Conservation (phyloP, 1,284 basidiomycete genomes). For the Binderoboletus segoi region DNA sequence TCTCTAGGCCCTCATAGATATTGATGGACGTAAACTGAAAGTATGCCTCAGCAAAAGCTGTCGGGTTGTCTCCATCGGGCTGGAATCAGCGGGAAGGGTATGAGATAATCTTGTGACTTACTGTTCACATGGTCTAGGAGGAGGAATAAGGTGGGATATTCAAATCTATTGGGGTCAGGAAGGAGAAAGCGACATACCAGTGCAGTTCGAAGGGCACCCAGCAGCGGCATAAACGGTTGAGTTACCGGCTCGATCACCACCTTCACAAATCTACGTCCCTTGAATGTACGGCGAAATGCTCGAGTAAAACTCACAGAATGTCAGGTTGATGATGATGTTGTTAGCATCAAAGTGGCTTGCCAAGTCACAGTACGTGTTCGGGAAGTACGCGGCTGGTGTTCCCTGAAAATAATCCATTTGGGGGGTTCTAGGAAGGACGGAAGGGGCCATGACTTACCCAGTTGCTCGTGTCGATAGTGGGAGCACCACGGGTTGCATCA, state of each 20-base stretch:
- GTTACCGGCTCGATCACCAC: slow-evolving; percentile 47
- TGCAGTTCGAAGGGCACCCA: slow-evolving; percentile 39
- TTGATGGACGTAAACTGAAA: slow-evolving; percentile 50
- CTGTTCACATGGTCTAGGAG: slow-evolving; percentile 33
- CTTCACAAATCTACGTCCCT: slow-evolving; percentile 18
- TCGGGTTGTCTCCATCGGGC: slow-evolving; percentile 41
- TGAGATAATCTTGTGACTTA: slow-evolving; percentile 21
- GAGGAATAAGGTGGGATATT: not conserved
- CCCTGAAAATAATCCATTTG: slow-evolving; percentile 35
- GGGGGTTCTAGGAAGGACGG: not conserved
- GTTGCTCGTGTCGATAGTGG: slow-evolving; percentile 29
- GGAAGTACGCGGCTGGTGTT: slow-evolving; percentile 42
- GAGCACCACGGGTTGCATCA: slow-evolving; percentile 31
- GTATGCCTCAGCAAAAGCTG: slow-evolving; percentile 53
- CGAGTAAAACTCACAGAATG: slow-evolving; percentile 35
- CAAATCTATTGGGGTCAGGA: not conserved
- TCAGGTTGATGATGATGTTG: slow-evolving; percentile 46
- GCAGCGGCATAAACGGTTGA: slow-evolving; percentile 31
- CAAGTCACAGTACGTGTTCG: slow-evolving; percentile 40
- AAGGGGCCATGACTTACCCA: slow-evolving; percentile 34
- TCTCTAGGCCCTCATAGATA: slow-evolving; percentile 41
- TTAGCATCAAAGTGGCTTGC: slow-evolving; percentile 39
- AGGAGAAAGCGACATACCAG: slow-evolving; percentile 25
- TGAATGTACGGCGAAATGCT: not conserved
- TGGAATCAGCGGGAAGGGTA: not conserved